Percentiles rank a stretch among this genome's conserved stretches.
These are phyloP conservation scores for Curvularia sp. DNA, from an alignment of 2,329 filamentous ascomycete species.

Conservation along the genomic window DNA sequence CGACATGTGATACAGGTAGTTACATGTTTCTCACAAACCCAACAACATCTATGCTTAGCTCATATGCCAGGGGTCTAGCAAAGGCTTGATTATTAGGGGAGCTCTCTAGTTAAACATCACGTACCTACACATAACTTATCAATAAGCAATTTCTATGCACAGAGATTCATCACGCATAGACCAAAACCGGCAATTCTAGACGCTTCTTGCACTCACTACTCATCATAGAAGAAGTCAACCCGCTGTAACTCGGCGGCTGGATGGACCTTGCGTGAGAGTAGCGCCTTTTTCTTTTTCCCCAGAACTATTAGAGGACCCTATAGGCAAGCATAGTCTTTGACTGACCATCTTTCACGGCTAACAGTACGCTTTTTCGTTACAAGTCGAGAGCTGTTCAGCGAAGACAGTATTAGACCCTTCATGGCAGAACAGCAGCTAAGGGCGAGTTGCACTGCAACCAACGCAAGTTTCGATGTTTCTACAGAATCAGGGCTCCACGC, in stretches of 20 bases:
- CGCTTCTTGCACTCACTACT: conserved; percentile 1
- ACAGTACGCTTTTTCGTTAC: background rate
- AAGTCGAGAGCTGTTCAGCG: background rate
- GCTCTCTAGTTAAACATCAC: background rate
- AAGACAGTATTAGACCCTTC: background rate
- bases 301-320: conserved; percentile 1
- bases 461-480: background rate
- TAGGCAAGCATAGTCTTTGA: background rate
- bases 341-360: conserved; percentile 2
- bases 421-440: conserved; percentile 2
- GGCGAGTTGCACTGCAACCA: conserved; percentile 2
- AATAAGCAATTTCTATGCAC: background rate
- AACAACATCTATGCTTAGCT: background rate
- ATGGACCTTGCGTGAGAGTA: background rate
- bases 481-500: conserved; percentile 3
- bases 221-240: conserved; percentile 1
- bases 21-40: background rate
- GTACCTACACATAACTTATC: background rate
- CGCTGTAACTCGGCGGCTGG: background rate
- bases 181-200: background rate
- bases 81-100: conserved; percentile 2
- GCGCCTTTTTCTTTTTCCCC: background rate
- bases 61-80: conserved; percentile 1
- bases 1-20: conserved; percentile 1
- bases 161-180: conserved; percentile 1